Evolutionary conservation across 1,139 yeast genomes (phyloP).

Genomic region (Trichomonascaceae sp.): DNA sequence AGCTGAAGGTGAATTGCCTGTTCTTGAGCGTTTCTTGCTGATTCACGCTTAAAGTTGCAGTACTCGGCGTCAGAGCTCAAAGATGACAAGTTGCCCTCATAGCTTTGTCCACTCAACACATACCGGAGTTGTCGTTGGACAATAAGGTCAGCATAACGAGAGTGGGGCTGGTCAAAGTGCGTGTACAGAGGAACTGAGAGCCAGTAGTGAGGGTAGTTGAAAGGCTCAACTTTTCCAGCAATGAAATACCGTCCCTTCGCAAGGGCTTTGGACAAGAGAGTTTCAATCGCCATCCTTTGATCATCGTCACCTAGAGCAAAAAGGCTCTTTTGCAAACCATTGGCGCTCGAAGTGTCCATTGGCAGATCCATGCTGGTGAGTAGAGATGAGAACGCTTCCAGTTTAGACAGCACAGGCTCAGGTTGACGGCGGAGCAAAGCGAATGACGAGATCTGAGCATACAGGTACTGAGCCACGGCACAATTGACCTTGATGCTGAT

Average conservation of each 20-base stretch:
- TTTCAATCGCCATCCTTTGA: constrained; percentile 64
- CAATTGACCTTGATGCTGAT: constrained; percentile 69
- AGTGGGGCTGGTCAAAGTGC: constrained; percentile 84
- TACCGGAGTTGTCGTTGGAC: constrained; percentile 85
- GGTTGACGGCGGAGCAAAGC: constrained; percentile 84
- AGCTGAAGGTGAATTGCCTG: constrained; percentile 82
- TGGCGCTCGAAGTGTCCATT: constrained; percentile 64
- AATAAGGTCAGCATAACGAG: constrained; percentile 83
- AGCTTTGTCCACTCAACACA: constrained; percentile 32
- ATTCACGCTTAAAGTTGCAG: constrained; percentile 90
- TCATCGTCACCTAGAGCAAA: constrained; percentile 49
- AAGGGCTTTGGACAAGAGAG: constrained; percentile 70
- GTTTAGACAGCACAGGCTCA: constrained; percentile 68
- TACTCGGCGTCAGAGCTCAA: constrained; percentile 77
- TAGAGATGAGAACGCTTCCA: constrained; percentile 67
- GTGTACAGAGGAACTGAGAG: constrained; percentile 78
- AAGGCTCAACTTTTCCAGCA: constrained; percentile 81
- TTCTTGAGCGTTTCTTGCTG: constrained; percentile 87
- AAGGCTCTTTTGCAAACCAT: constrained; percentile 61
- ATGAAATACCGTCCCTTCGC: constrained; percentile 75
- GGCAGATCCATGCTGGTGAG: constrained; percentile 44
- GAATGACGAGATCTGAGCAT: constrained; percentile 62
- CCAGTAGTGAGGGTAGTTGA: constrained; percentile 59
- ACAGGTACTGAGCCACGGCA: constrained; percentile 73
- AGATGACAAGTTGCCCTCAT: constrained; percentile 50